Base-by-base conservation (phyloP, 2,329 filamentous ascomycete species). In the Colletotrichum tropicicola region DNA sequence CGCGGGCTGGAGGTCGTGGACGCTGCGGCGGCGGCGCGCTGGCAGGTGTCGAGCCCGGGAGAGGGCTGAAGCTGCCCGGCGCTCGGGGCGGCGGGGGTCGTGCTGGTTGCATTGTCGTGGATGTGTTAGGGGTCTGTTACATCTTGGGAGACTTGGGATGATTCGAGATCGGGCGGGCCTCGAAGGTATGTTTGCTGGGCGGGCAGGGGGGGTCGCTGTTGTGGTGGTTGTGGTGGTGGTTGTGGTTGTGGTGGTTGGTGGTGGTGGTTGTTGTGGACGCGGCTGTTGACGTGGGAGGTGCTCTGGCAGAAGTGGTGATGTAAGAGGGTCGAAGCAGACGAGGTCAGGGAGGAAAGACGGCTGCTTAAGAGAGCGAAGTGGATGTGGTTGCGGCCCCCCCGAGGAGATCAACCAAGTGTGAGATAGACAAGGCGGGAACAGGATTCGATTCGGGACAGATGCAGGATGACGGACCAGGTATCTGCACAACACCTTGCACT, bases 61-160 rank as follows among this genome's bases (percentile, higher is more conserved):
- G 75, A 65, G 86, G 83, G 65, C 85, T 84, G 78, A 88, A 88
- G 80, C 84, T 86, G 67, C 85, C 85, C 27, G 84, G 84, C 65
- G 81, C 82, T 67, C 83, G 80, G 47, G 80, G 78, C 63, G 80
- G 78, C 63, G 78, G 77, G 78, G 81, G 79, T 70, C 81, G 79
- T 70, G 78, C 75, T 69, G 80, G 80, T 73, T 85, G 83, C 83
- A 86, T 86, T 72, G 73, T 79, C 66, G 63, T 67, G 68, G 71
- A 72, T 68, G 69, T 53, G 55, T 68, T 66, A 69, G 63, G 72
- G 63, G 69, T 69, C 72, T 74, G 77, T 82, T 75, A 82, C 81
- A 83, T 83, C 74, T 80, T 83, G 75, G 72, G 71, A 57, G 58
- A 49, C 35, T 67, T 65, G 48, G 64, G 64, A 59, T 32, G 64